phyloP scores from a whole-genome alignment of 768 basidiomycete species.

The Boletellus emodensis region DNA sequence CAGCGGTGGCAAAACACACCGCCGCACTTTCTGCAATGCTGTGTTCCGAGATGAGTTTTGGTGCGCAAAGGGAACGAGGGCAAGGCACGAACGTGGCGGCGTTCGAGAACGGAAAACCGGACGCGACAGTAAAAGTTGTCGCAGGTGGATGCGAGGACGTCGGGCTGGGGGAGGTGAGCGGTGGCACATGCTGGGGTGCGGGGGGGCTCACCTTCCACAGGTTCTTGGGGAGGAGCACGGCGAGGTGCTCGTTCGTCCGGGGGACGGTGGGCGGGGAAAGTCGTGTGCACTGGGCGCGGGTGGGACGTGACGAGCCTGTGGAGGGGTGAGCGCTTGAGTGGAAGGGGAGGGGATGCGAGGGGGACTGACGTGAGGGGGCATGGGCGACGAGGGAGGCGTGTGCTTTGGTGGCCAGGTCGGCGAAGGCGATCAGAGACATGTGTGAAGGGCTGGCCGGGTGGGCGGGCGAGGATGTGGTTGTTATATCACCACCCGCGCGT shows the following conservation, averaged over 20 bases:
- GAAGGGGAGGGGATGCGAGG: constrained; percentile 6
- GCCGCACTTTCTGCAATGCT: constrained; percentile 86
- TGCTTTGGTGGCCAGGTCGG: constrained; percentile 27
- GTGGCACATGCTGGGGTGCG: neutral
- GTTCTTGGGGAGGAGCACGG: constrained; percentile 62
- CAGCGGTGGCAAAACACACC: constrained; percentile 70
- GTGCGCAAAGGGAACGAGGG: neutral
- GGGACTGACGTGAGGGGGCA: neutral
- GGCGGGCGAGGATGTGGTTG: neutral
- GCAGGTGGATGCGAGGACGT: constrained; percentile 56
- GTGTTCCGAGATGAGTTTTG: constrained; percentile 20
- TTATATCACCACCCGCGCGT: constrained; percentile 27
- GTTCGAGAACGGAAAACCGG: constrained; percentile 64
- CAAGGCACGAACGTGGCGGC: constrained; percentile 59
- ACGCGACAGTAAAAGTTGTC: constrained; percentile 71
- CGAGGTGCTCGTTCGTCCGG: constrained; percentile 65
- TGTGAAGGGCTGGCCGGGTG: constrained; percentile 9
- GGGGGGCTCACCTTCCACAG: constrained; percentile 65
- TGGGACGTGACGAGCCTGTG: constrained; percentile 23
- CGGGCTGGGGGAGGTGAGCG: constrained; percentile 44
- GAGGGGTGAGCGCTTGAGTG: neutral
- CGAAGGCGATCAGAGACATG: constrained; percentile 30
- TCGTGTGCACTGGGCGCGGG: constrained; percentile 15
- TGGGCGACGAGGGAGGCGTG: constrained; percentile 12
- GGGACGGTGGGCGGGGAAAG: constrained; percentile 17